phyloP scores from a whole-genome alignment of 345 rosid genomes.

The Populus davidiana region DNA sequence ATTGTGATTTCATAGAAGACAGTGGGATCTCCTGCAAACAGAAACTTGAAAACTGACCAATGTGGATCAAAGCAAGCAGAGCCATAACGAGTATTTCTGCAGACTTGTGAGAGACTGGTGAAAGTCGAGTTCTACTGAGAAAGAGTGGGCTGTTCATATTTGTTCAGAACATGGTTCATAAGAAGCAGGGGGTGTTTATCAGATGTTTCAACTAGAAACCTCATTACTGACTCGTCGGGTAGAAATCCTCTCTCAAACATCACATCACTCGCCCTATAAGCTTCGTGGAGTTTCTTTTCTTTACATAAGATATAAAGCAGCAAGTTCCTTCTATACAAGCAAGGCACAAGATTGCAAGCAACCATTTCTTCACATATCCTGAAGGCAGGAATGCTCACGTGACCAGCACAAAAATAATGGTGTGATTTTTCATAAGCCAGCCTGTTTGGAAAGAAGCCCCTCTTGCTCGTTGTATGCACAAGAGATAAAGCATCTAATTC shows the following conservation, averaged over 20 bases:
- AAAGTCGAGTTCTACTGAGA: not conserved
- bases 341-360: constrained; percentile 25
- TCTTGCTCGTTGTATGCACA: constrained; percentile 47
- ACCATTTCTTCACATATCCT: constrained; percentile 58
- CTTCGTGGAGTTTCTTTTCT: constrained; percentile 45
- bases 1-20: not conserved
- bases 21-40: not conserved
- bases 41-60: not conserved
- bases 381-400: constrained; percentile 45
- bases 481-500: constrained; percentile 45
- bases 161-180: not conserved
- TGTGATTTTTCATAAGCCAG: constrained; percentile 44
- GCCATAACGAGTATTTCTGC: not conserved
- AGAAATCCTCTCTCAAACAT: constrained; percentile 37
- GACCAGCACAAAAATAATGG: constrained; percentile 40
- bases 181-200: not conserved
- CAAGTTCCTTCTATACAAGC: constrained; percentile 27
- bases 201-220: constrained; percentile 20
- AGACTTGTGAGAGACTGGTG: not conserved
- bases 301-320: constrained; percentile 47
- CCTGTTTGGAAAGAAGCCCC: constrained; percentile 44
- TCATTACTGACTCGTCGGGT: constrained; percentile 14
- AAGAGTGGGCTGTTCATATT: not conserved
- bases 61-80: not conserved
- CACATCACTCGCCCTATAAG: constrained; percentile 34